Conservation (phyloP, 2,329 filamentous ascomycete genomes). For the Drechslerella coelobrocha region DNA sequence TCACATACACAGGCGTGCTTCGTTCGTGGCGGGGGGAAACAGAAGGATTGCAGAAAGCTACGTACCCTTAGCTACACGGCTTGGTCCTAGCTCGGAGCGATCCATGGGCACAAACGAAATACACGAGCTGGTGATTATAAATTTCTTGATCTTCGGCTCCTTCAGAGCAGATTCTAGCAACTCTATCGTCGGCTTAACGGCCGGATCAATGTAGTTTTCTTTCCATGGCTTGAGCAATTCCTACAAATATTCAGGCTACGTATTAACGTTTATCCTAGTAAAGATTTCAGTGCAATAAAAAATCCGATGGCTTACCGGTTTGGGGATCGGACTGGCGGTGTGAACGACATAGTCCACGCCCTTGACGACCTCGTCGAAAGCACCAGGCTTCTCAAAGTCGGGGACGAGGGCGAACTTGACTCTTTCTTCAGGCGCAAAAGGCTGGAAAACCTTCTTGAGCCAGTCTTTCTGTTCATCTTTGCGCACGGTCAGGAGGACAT, state of each 20-base stretch:
- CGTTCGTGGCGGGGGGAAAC: too few species aligned
- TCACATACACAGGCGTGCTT: too few species aligned
- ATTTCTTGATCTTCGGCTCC: constrained; percentile 68
- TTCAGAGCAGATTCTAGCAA: constrained; percentile 28
- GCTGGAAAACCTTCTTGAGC: constrained; percentile 40
- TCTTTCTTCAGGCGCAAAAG: constrained; percentile 23
- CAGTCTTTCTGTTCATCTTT: constrained; percentile 55
- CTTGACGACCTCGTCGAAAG: constrained; percentile 68
- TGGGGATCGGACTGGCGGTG: constrained; percentile 41
- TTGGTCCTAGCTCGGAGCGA: constrained; percentile 30
- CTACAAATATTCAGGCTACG: too few species aligned
- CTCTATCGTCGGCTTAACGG: constrained; percentile 24
- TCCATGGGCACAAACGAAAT: constrained; percentile 39
- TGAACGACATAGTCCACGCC: constrained; percentile 50
- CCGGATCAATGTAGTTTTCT: constrained; percentile 39
- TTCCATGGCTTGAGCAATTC: constrained; percentile 17
- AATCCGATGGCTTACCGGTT: constrained; percentile 40
- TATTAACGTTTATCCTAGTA: too few species aligned
- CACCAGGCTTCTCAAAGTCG: constrained; percentile 73
- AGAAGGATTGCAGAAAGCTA: neutral
- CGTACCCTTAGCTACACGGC: constrained; percentile 27
- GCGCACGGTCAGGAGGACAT: constrained; percentile 62
- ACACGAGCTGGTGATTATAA: constrained; percentile 68
- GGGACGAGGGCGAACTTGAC: constrained; percentile 65
- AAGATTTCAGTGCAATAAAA: too few species aligned